Evolutionary conservation across 495 filamentous ascomycete genomes (phyloP).

Genomic region (Aspergillus conjunctus): DNA sequence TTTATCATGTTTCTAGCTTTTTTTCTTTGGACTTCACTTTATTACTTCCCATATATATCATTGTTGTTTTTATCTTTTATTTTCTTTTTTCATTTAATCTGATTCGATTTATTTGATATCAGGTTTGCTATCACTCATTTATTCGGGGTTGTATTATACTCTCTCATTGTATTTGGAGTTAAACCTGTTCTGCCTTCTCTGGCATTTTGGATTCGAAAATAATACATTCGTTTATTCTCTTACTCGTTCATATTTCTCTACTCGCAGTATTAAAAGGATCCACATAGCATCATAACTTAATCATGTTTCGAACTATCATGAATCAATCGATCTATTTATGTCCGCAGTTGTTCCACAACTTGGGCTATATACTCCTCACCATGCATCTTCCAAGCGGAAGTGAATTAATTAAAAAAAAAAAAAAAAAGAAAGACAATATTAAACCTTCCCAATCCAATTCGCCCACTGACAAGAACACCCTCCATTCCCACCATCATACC

Average conservation of each 20-base stretch:
- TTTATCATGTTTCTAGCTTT: neutral
- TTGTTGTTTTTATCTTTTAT: slow-evolving; percentile 2
- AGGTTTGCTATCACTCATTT: neutral
- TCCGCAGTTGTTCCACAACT: neutral
- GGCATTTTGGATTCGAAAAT: no score
- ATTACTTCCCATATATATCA: neutral
- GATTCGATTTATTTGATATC: neutral
- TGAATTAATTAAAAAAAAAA: neutral
- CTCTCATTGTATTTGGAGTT: neutral
- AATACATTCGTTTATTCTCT: neutral
- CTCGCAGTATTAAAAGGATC: neutral
- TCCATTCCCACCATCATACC: slow-evolving; percentile 27
- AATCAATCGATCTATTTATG: no score
- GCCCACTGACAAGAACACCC: slow-evolving; percentile 29
- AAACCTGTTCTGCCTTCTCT: neutral
- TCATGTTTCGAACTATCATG: no score
- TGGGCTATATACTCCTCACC: neutral
- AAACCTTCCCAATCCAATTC: slow-evolving; percentile 26
- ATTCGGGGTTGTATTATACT: neutral
- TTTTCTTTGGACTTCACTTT: neutral
- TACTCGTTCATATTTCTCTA: neutral
- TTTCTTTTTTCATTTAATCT: neutral
- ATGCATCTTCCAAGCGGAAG: neutral
- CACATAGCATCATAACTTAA: no score
- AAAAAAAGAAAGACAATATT: neutral